Evolutionary conservation across 2,329 filamentous ascomycete genomes (phyloP).

Genomic region (Ophidiomyces ophidiicola): DNA sequence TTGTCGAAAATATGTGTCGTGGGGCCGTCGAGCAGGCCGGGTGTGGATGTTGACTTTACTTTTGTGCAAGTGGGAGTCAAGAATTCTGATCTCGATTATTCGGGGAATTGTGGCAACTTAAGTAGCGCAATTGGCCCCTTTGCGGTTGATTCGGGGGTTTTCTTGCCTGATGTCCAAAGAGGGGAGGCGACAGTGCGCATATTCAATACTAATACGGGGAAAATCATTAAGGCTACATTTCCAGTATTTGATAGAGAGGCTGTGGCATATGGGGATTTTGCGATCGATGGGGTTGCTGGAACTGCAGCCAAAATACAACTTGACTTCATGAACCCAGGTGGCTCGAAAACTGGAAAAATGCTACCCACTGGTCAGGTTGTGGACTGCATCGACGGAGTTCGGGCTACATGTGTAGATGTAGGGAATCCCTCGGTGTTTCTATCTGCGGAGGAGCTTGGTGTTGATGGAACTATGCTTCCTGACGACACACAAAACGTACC

Average conservation of each 20-base stretch:
- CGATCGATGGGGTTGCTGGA: conserved; percentile 53
- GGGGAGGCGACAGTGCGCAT: conserved; percentile 42
- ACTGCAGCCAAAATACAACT: conserved; percentile 46
- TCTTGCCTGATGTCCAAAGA: conserved; percentile 18
- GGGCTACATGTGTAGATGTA: conserved; percentile 50
- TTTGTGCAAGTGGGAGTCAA: conserved; percentile 58
- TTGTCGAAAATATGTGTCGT: conserved; percentile 62
- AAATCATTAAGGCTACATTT: conserved; percentile 50
- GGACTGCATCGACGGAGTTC: conserved; percentile 41
- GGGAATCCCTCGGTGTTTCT: conserved; percentile 55
- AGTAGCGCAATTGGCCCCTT: conserved; percentile 54
- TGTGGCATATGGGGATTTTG: conserved; percentile 42
- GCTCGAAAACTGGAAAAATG: conserved; percentile 50
- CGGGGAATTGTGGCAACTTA: conserved; percentile 69
- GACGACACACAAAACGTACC: conserved; percentile 40
- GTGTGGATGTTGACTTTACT: conserved; percentile 54
- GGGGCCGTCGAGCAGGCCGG: conserved; percentile 35
- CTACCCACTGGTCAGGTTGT: conserved; percentile 47
- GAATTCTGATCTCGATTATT: conserved; percentile 49
- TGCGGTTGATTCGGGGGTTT: conserved; percentile 45
- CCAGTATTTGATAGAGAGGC: conserved; percentile 37
- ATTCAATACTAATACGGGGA: conserved; percentile 59
- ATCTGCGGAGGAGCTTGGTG: conserved; percentile 40
- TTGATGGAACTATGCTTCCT: conserved; percentile 42
- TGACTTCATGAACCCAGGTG: conserved; percentile 50